Evolutionary conservation across 495 filamentous ascomycete genomes (phyloP).

Genomic region (Penicillium antarcticum): DNA sequence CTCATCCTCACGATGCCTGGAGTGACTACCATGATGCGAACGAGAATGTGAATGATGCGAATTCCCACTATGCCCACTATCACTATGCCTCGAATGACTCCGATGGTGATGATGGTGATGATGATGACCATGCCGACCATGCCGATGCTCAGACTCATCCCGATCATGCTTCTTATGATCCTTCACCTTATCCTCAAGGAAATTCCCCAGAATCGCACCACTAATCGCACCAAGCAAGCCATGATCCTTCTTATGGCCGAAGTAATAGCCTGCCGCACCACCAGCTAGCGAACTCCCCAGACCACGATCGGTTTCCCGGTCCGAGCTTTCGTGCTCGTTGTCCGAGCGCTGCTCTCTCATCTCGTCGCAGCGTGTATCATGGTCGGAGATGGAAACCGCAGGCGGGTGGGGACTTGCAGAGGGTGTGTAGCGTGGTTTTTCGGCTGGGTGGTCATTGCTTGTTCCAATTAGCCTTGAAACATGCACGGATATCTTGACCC

Average conservation of each 20-base stretch:
- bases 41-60: background rate
- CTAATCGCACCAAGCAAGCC: constrained; percentile 47
- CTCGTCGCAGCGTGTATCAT: background rate
- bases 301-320: constrained; percentile 39
- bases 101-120: constrained; percentile 22
- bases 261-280: constrained; percentile 44
- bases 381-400: constrained; percentile 20
- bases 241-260: constrained; percentile 46
- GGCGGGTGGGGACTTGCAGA: constrained; percentile 15
- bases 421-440: constrained; percentile 19
- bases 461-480: background rate
- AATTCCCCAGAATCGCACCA: constrained; percentile 47
- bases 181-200: constrained; percentile 40
- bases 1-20: background rate
- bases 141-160: constrained; percentile 15
- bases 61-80: background rate
- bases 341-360: constrained; percentile 5
- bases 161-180: constrained; percentile 19
- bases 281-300: constrained; percentile 41
- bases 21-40: background rate
- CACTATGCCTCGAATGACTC: constrained; percentile 22
- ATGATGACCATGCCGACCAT: constrained; percentile 13
- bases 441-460: constrained; percentile 15
- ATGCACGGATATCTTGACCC: background rate
- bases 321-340: constrained; percentile 13